Evolutionary conservation across 2,329 filamentous ascomycete genomes (phyloP).

Genomic region (Achaetomium macrosporum): DNA sequence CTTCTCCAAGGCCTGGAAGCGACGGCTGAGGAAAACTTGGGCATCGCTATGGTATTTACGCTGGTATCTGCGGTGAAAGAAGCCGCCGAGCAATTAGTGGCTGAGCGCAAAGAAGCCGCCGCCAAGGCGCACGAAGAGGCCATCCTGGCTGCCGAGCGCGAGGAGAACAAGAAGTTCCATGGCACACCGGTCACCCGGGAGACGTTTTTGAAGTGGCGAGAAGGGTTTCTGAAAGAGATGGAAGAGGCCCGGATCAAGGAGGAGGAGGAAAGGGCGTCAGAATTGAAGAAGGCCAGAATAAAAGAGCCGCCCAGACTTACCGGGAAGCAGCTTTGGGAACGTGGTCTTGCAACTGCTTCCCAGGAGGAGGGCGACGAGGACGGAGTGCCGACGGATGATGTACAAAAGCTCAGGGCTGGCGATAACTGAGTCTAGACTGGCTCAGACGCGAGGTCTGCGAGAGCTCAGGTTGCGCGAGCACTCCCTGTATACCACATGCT

Average conservation of each 20-base stretch:
- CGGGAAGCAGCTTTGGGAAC: constrained; percentile 73
- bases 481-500: too few relatives aligned
- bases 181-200: constrained; percentile 84
- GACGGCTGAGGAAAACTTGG: constrained; percentile 84
- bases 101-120: constrained; percentile 62
- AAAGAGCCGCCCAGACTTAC: constrained; percentile 71
- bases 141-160: constrained; percentile 61
- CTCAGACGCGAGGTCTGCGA: neutral
- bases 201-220: constrained; percentile 77
- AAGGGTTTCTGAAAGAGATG: constrained; percentile 72
- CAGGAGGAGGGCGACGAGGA: constrained; percentile 63
- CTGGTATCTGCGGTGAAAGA: constrained; percentile 85
- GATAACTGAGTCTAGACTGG: constrained; percentile 33
- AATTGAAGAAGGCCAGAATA: constrained; percentile 70
- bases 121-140: constrained; percentile 53
- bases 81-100: constrained; percentile 76
- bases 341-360: constrained; percentile 60
- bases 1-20: constrained; percentile 67
- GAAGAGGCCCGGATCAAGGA: constrained; percentile 61
- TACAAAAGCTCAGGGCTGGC: constrained; percentile 68
- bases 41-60: constrained; percentile 97
- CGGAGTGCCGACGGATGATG: constrained; percentile 48
- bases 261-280: constrained; percentile 74
- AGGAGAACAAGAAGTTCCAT: constrained; percentile 96
- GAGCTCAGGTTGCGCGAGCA: neutral